A percentile compares a stretch with the other conserved stretches of the same genome.
phyloP scores from a whole-genome alignment of 441 rosid species.

The Caryocar brasiliense region DNA sequence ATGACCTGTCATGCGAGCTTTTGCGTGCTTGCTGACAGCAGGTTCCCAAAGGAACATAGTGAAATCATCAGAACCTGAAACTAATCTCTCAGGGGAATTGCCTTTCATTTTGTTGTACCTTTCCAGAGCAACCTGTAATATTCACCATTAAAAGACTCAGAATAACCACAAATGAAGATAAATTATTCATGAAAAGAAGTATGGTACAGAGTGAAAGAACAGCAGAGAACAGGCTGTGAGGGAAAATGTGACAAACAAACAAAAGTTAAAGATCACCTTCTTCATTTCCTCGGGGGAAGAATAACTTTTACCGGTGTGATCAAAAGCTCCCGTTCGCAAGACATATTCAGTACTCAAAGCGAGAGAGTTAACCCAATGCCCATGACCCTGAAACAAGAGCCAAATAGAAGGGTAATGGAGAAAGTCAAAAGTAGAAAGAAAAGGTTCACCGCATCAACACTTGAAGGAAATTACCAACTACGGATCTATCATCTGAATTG shows the following conservation, averaged over 20 bases:
- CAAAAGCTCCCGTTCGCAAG: constrained; percentile 94
- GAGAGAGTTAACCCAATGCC: constrained; percentile 96
- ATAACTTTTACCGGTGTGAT: constrained; percentile 77
- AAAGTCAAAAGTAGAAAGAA: not conserved
- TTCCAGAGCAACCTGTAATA: constrained; percentile 58
- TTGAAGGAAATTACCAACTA: too few relatives aligned
- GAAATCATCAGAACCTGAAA: constrained; percentile 94
- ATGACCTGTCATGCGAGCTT: constrained; percentile 88
- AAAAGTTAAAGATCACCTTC: constrained; percentile 33
- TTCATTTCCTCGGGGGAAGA: constrained; percentile 86
- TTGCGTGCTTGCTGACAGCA: constrained; percentile 73
- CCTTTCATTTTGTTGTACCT: constrained; percentile 81
- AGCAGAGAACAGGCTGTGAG: too few relatives aligned
- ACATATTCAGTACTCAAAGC: constrained; percentile 94
- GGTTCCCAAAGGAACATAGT: constrained; percentile 99
- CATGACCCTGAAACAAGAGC: constrained; percentile 64
- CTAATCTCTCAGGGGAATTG: constrained; percentile 79
- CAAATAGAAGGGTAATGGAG: not conserved
- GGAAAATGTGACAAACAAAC: not conserved
- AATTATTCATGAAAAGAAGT: not conserved
- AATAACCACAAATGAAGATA: not conserved
- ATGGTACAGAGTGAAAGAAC: not conserved
- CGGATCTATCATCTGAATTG: too few relatives aligned
- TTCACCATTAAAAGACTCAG: not conserved
- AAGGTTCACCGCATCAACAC: not conserved